Conservation (phyloP, 352 stramenopile genomes). For the Phytophthora meadii region DNA sequence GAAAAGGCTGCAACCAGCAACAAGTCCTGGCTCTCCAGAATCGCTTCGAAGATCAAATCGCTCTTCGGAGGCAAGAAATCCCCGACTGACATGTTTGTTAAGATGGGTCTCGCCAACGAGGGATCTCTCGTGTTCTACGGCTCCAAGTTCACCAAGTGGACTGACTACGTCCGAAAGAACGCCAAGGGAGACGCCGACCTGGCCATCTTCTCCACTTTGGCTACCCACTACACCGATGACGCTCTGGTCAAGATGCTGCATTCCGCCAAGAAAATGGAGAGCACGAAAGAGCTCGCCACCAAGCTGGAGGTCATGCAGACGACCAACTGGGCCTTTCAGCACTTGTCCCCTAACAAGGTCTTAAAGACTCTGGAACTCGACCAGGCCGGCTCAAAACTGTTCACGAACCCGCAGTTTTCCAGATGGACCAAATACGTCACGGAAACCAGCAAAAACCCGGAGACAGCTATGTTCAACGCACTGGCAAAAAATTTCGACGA, state of each 20-base stretch:
- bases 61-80: slow-evolving; percentile 2
- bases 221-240: slow-evolving; percentile 1
- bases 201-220: slow-evolving; percentile 1
- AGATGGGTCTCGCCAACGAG: neutral
- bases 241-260: slow-evolving; percentile 2
- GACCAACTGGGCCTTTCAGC: slow-evolving; percentile 1
- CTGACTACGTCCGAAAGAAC: neutral
- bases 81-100: slow-evolving; percentile 6
- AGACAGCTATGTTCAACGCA: neutral
- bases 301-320: slow-evolving; percentile 1
- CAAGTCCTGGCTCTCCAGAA: neutral
- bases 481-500: neutral
- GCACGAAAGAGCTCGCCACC: slow-evolving; percentile 1
- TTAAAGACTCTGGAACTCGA: slow-evolving; percentile 9
- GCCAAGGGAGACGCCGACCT: neutral
- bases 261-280: neutral
- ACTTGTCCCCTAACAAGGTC: neutral
- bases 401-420: slow-evolving; percentile 2
- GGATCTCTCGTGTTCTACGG: slow-evolving; percentile 7
- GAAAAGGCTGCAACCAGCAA: neutral
- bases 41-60: slow-evolving; percentile 2
- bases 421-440: slow-evolving; percentile 3
- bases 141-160: slow-evolving; percentile 6
- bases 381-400: neutral
- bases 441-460: slow-evolving; percentile 5